A percentile compares a stretch with the other conserved stretches of the same genome.
phyloP scores from a whole-genome alignment of 129 eudicot species.

The Scalesia atractyloides region DNA sequence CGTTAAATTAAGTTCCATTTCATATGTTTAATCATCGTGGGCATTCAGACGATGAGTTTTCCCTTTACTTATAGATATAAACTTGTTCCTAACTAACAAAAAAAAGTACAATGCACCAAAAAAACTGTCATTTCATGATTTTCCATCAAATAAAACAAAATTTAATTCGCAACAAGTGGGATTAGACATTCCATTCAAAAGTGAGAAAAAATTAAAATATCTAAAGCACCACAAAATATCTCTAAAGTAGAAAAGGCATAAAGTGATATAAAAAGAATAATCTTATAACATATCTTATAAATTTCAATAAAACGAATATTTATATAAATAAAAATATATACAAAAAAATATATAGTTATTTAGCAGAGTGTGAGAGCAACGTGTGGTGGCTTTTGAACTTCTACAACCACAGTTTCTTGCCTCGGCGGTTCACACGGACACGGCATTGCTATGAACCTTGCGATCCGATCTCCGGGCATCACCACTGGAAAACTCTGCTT shows the following conservation, averaged over 20 bases:
- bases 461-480: constrained; percentile 86
- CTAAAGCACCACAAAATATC: not conserved
- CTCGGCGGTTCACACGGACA: constrained; percentile 75
- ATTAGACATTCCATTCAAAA: no score
- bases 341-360: not conserved
- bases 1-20: no score
- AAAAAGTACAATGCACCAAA: no score
- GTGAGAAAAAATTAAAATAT: not conserved
- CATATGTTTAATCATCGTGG: no score
- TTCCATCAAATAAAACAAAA: no score
- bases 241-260: not conserved
- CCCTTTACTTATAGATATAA: no score
- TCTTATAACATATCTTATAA: constrained; percentile 1
- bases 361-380: constrained; percentile 57
- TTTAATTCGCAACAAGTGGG: no score
- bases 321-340: not conserved
- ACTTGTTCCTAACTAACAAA: no score
- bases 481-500: constrained; percentile 67
- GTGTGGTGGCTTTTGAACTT: constrained; percentile 51
- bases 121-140: no score
- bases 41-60: no score
- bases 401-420: constrained; percentile 24
- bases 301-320: constrained; percentile 10
- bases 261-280: not conserved
- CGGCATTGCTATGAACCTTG: constrained; percentile 88